These are phyloP conservation scores for Xerophyta viscosa DNA, from an alignment of 106 monocot species.

Conservation along the genomic window DNA sequence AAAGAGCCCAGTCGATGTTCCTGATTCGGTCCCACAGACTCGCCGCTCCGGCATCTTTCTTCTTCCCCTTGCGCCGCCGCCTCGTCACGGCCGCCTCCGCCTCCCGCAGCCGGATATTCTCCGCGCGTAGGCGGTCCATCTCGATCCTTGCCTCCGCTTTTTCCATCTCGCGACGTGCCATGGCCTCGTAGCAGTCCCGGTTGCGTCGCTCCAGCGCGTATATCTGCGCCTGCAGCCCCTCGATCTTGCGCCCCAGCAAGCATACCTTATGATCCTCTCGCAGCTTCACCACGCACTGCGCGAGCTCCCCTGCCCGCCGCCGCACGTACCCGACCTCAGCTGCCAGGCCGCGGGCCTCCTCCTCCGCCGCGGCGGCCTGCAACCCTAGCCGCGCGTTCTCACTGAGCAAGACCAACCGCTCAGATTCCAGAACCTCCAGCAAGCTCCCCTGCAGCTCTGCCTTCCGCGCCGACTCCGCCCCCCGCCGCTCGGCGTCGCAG, in stretches of 20 bases:
- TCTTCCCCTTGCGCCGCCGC: neutral
- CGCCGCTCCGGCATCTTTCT: neutral
- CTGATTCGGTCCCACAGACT: constrained; percentile 14
- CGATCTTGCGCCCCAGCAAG: constrained; percentile 62
- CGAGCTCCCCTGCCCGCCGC: constrained; percentile 67
- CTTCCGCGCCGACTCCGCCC: constrained; percentile 45
- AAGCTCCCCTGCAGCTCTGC: constrained; percentile 74
- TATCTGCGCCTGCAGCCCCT: constrained; percentile 63
- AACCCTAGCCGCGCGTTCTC: constrained; percentile 80
- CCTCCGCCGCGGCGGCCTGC: constrained; percentile 34
- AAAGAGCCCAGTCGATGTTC: constrained; percentile 17
- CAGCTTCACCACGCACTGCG: constrained; percentile 55
- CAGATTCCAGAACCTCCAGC: constrained; percentile 88
- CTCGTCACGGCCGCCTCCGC: constrained; percentile 8
- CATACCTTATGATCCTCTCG: constrained; percentile 71
- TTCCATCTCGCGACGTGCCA: constrained; percentile 45
- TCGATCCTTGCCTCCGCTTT: constrained; percentile 42
- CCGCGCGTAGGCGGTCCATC: constrained; percentile 46
- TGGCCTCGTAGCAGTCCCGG: constrained; percentile 60
- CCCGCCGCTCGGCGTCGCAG: constrained; percentile 16
- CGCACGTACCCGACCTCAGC: constrained; percentile 63
- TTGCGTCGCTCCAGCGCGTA: constrained; percentile 63
- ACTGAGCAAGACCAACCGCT: constrained; percentile 69
- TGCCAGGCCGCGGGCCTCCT: constrained; percentile 48
- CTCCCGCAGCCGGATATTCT: constrained; percentile 50